A percentile compares a stretch with the other conserved stretches of the same genome.
These are phyloP conservation scores for Mucor velutinosus DNA, from an alignment of 371 early-diverging fungal species.

Conservation along the genomic window DNA sequence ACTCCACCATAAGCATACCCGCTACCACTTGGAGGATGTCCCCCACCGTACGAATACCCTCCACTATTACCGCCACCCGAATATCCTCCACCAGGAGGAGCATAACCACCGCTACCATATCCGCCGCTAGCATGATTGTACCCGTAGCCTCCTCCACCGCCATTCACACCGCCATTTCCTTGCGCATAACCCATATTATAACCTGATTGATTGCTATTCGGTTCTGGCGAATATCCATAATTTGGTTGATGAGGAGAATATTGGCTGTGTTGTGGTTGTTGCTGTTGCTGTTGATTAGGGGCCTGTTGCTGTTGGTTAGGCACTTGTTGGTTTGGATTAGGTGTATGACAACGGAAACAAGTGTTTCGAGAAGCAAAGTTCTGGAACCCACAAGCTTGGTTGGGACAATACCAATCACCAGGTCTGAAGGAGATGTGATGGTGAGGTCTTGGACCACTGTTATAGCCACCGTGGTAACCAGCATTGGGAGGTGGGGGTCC, in stretches of 20 bases:
- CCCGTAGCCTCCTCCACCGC: conserved; percentile 27
- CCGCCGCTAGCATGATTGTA: conserved; percentile 23
- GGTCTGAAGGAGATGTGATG: conserved; percentile 52
- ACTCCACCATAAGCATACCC: conserved; percentile 30
- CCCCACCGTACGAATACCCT: conserved; percentile 28
- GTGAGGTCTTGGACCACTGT: conserved; percentile 20
- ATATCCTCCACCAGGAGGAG: conserved; percentile 23
- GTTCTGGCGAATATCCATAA: background rate
- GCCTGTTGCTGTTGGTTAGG: conserved; percentile 16
- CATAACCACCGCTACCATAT: conserved; percentile 15
- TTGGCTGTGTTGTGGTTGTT: conserved; percentile 1
- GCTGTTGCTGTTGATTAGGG: background rate
- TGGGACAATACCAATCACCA: conserved; percentile 79
- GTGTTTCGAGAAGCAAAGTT: conserved; percentile 74
- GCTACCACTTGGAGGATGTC: conserved; percentile 13
- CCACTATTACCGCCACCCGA: conserved; percentile 27
- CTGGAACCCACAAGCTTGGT: conserved; percentile 67
- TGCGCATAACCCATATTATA: conserved; percentile 22
- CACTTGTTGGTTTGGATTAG: conserved; percentile 41
- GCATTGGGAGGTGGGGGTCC: conserved; percentile 6
- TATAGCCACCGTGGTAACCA: conserved; percentile 25
- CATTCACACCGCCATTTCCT: conserved; percentile 10
- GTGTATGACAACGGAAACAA: conserved; percentile 63
- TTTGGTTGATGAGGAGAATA: conserved; percentile 13
- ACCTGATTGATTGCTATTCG: conserved; percentile 5